Conservation (phyloP, 495 filamentous ascomycete genomes). For the Jackrogersella multiformis region DNA sequence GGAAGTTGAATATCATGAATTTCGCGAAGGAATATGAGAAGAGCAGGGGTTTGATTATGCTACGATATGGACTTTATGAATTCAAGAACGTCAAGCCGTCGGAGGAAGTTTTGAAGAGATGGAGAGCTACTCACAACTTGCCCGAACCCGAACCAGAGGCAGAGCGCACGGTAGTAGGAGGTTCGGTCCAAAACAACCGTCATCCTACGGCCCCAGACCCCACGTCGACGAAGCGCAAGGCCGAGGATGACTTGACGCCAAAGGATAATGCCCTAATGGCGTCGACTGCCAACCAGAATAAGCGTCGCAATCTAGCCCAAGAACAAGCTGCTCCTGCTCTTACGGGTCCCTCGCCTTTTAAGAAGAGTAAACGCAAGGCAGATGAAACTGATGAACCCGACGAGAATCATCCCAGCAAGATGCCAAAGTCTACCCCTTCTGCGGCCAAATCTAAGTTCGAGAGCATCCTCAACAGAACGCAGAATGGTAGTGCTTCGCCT, state of each 20-base stretch:
- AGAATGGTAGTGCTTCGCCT: slow-evolving; percentile 29
- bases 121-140: slow-evolving; percentile 57
- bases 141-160: slow-evolving; percentile 50
- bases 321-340: slow-evolving; percentile 40
- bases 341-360: slow-evolving; percentile 40
- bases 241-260: slow-evolving; percentile 52
- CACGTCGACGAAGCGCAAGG: slow-evolving; percentile 55
- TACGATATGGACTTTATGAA: slow-evolving; percentile 62
- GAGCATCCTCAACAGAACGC: slow-evolving; percentile 54
- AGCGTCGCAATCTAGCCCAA: slow-evolving; percentile 53
- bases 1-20: slow-evolving; percentile 62
- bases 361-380: slow-evolving; percentile 58
- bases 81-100: slow-evolving; percentile 63
- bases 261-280: slow-evolving; percentile 46
- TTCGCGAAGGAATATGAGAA: slow-evolving; percentile 65
- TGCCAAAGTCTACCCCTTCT: slow-evolving; percentile 65
- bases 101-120: slow-evolving; percentile 57
- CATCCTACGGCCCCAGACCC: slow-evolving; percentile 11
- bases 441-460: slow-evolving; percentile 58
- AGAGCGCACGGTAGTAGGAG: slow-evolving; percentile 27
- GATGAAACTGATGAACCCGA: slow-evolving; percentile 51
- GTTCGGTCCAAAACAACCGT: slow-evolving; percentile 14
- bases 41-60: slow-evolving; percentile 61
- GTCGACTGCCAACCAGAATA: slow-evolving; percentile 51
- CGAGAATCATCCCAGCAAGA: slow-evolving; percentile 68